Evolutionary conservation across 2,329 filamentous ascomycete species (phyloP), one percentile per base, ranked within the genome.

Genomic region (Catunica adiposa): DNA sequence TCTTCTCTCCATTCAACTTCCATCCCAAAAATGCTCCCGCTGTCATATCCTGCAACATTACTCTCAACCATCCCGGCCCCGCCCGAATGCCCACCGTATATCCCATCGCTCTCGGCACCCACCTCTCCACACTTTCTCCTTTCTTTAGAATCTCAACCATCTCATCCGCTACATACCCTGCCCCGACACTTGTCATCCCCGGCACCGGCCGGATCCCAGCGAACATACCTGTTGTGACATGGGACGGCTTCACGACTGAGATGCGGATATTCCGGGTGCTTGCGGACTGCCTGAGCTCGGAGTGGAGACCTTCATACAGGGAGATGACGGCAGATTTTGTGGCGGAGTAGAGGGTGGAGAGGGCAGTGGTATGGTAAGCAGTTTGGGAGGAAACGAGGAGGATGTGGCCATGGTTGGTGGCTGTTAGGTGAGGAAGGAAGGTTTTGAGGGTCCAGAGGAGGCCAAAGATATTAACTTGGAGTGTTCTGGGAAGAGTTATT

Each of bases 281-380:
- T 61, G 81, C 79, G 9, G 71, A 64, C 4, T 71, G 73, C 38
- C 67, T 68, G 38, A 79, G 62, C 62, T 79, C 76, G 1, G 70
- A 66, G 0, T 70, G 66, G 0, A 79, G 64, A 0, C 70, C 79
- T 63, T 83, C 79, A 62, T 83, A 78, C 66, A 83, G 78, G 8
- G 74, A 66, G 1, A 80, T 63, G 0, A 77, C 73, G 0, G 77
- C 79, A 1, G 78, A 70, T 66, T 83, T 83, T 54, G 70, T 73
- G 2, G 75, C 71, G 0, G 69, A 68, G 65, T 83, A 84, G 64
- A 83, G 78, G 8, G 78, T 73, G 68, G 82, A 73, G 56, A 70
- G 71, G 1, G 78, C 74, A 0, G 75, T 71, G 4, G 73, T 67
- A 7, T 76, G 59, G 63, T 74, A 80, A 20, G 73, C 74, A 0